Base-by-base conservation (phyloP, 257 asterid species). In the Paraleonurus japonicus region DNA sequence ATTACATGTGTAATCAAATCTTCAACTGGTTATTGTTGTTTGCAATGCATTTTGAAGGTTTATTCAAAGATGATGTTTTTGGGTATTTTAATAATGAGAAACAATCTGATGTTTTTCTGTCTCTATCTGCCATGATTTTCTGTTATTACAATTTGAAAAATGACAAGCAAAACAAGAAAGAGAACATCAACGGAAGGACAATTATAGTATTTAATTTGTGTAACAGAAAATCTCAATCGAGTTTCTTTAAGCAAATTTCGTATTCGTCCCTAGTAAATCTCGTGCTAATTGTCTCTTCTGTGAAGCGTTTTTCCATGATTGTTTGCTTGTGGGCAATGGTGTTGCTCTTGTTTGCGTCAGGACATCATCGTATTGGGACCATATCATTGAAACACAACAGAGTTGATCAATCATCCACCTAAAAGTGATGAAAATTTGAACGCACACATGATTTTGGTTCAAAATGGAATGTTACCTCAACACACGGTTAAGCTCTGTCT, bases 51-150 rank as follows among this genome's bases (percentile, higher is more conserved):
- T n/a, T 32, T 76, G 65, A 64, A 74, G 76, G 69, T 65, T 65
- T 45, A 73, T 41, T 80, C 78, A 50, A n/a, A 70, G 70, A 67
- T 80, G 77, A 72, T 76, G 75, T 76, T 62, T n/a, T 73, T 73
- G 70, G 48, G 78, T 41, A 70, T 67, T 76, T 75, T 63, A 84
- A 82, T 82, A 85, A 79, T 80, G 66, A 78, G 75, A 76, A 76
- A 69, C 54, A 16, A 47, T n/a, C 22, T 16, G 0, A n/a, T 47
- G 54, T 47, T 47, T 47, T 10, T 5, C 9, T 47, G 4, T 4
- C 22, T 0, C 10, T 4, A 16, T 15, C 15, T n/a, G 53, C n/a
- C 1, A 16, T 3, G n/a, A n/a, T 47, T 1, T 47, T 47, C 3
- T 3, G 22, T 45, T 45, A 45, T 12, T 7, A 11, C 1, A 7